A percentile compares a stretch with the other conserved stretches of the same genome.
Evolutionary conservation across 2,329 filamentous ascomycete species (phyloP).

Genomic region (Clonostachys chloroleuca): DNA sequence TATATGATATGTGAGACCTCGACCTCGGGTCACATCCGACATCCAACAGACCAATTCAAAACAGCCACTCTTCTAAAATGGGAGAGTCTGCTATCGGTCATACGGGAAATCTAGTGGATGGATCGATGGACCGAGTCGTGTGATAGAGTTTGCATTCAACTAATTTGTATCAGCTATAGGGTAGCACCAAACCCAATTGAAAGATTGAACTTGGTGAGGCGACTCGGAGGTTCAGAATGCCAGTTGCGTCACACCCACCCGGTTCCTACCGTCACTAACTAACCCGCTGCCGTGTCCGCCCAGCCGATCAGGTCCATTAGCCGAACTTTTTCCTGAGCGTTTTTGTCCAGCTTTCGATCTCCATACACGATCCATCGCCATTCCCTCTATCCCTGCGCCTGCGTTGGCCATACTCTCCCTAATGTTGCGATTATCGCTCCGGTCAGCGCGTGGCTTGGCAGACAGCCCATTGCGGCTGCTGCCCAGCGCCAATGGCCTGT

Average conservation of each 20-base stretch:
- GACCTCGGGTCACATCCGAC: too few relatives aligned
- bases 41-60: too few relatives aligned
- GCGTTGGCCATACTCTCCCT: conserved; percentile 42
- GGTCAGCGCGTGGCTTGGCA: conserved; percentile 56
- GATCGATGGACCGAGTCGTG: too few relatives aligned
- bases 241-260: neutral
- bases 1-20: too few relatives aligned
- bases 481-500: conserved; percentile 55
- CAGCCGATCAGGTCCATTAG: conserved; percentile 15
- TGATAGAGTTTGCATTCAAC: too few relatives aligned
- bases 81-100: too few relatives aligned
- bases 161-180: neutral
- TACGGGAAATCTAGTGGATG: too few relatives aligned
- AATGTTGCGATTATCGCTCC: conserved; percentile 68
- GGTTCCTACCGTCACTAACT: neutral
- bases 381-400: conserved; percentile 23
- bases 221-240: neutral
- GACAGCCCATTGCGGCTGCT: conserved; percentile 46
- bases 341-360: conserved; percentile 25
- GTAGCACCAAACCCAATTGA: neutral
- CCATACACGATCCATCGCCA: conserved; percentile 6
- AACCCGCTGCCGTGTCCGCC: too few relatives aligned
- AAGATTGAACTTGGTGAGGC: too few relatives aligned
- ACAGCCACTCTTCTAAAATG: too few relatives aligned
- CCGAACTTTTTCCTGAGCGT: conserved; percentile 39